Percentiles rank a stretch among this genome's conserved stretches.
Evolutionary conservation across 371 early-diverging fungal genomes (phyloP).

Genomic region (Mucor saturninus): DNA sequence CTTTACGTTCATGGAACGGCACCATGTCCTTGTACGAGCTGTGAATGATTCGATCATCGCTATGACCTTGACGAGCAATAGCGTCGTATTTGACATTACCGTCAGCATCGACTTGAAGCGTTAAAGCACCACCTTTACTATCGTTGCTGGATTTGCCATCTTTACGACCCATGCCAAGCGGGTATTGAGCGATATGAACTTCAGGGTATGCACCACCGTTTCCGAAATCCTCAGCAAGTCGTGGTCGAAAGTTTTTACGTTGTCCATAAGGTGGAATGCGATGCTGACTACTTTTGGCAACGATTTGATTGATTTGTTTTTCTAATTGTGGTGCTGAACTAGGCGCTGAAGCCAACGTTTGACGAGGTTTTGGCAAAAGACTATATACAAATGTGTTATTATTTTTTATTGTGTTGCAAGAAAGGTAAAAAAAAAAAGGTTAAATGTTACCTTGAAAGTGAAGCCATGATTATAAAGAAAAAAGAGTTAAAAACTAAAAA

Average conservation of each 20-base stretch:
- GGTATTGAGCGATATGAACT: conserved; percentile 89
- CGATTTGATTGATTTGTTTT: conserved; percentile 41
- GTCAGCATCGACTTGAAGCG: conserved; percentile 87
- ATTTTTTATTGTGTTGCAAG: not conserved
- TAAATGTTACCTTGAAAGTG: conserved; percentile 34
- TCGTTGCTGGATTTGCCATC: conserved; percentile 41
- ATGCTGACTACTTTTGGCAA: conserved; percentile 42
- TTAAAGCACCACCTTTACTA: conserved; percentile 73
- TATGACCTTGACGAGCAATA: conserved; percentile 80
- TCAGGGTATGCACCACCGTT: conserved; percentile 98
- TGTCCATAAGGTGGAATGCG: conserved; percentile 84
- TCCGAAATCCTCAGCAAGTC: conserved; percentile 87
- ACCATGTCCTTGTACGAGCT: conserved; percentile 82
- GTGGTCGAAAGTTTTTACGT: conserved; percentile 80
- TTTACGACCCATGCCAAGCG: conserved; percentile 91
- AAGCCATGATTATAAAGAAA: conserved; percentile 25
- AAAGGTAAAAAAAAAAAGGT: not conserved
- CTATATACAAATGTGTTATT: conserved; percentile 16
- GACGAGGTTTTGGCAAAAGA: conserved; percentile 54
- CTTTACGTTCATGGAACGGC: conserved; percentile 77
- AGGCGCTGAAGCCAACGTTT: conserved; percentile 31
- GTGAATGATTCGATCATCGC: conserved; percentile 78
- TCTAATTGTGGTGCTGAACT: conserved; percentile 38
- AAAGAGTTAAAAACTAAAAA: not conserved
- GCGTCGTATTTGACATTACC: conserved; percentile 94